Evolutionary conservation across 768 basidiomycete species (phyloP), one percentile per base, ranked within the genome.

Genomic region (Phaeotremella skinneri): DNA sequence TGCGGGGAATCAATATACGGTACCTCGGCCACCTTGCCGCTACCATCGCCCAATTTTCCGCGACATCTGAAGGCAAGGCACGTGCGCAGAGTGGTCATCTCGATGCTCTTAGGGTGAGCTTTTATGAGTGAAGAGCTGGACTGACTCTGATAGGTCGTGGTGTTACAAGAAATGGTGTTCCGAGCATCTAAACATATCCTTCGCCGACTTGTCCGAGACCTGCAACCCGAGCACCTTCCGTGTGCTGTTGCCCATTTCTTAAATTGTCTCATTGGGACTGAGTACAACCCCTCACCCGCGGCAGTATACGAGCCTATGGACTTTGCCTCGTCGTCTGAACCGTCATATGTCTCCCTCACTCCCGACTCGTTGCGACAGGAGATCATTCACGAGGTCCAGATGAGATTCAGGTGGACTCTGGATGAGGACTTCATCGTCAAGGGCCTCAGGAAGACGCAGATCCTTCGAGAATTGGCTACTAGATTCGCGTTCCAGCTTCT

Each of bases 1-100:
- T 63, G 32, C 63, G 75, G 42, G 80, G 80, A 66, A 79, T 81
- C 77, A 81, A 81, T 70, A 79, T 81, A 63, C 73, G 80, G 39
- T 81, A 81, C 70, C 73, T 81, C 37, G 80, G 80, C 48, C 62
- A 73, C 27, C 68, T 80, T 52, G 68, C 70, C 21, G 56, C 66
- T 4, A 69, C 70, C 25, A 70, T 78, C 52, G 73, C 73, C 37
- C 58, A 66, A 45, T 71, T 76, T 56, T 64, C 68, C 34, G 58
- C 63, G 21, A 65, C 56, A 13, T 37, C 65, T 2, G 69, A 72
- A 29, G 73, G 62, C 16, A 48, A 63, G 42, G 64, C 70, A 49
- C 61, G 56, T 30, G 54, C 54, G 26, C 49, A 61, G 47, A 50
- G 41, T 20, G 72, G 71, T 20, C 63, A 68, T 43, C 62, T 78